Base-by-base conservation (phyloP, 768 basidiomycete species). In the Tephrocybe sp. region DNA sequence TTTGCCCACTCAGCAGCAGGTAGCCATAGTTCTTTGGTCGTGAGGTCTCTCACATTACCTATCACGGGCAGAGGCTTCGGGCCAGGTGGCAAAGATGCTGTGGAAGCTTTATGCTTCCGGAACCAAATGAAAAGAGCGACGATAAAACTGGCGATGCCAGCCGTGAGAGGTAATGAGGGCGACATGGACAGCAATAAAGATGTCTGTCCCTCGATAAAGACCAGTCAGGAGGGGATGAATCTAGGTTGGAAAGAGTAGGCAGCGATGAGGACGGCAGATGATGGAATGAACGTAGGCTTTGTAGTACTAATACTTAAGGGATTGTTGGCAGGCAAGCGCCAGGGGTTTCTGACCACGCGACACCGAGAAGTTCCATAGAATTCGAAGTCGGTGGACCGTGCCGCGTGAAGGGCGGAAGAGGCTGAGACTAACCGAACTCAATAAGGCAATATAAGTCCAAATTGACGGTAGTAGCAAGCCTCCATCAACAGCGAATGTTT, bases 1-100 rank as follows among this genome's bases (percentile, higher is more conserved):
- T 76, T 77, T 2, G 80, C 79, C 87, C 86, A 88, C 41, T 74
- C 62, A 3, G 72, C 70, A 1, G 79, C 82, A n/a, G 68, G 68
- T 14, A 88, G 64, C 85, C 87, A 88, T 3, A 84, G 75, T 64
- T 86, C 79, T 53, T 80, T 79, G 10, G 75, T 51, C 0, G 77
- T 78, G 49, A 89, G 70, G 60, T 88, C 79, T 36, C 69, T 64
- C 10, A 87, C 58, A 65, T 89, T 88, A 6, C 87, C 87, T 12
- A 89, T 60, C 41, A 87, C 34, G 0, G 84, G 85, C 50, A 85
- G 63, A 0, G 84, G 83, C 55, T 74, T 79, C 49, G 87, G 87
- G 19, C 87, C 87, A 51, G 87, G 85, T 33, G 86, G 86, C 23
- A 80, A 65, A 47, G 75, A 71, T 35, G 67, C 66, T 48, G 65